Evolutionary conservation across 2,329 filamentous ascomycete genomes (phyloP).

Genomic region (Beauveria varroae): DNA sequence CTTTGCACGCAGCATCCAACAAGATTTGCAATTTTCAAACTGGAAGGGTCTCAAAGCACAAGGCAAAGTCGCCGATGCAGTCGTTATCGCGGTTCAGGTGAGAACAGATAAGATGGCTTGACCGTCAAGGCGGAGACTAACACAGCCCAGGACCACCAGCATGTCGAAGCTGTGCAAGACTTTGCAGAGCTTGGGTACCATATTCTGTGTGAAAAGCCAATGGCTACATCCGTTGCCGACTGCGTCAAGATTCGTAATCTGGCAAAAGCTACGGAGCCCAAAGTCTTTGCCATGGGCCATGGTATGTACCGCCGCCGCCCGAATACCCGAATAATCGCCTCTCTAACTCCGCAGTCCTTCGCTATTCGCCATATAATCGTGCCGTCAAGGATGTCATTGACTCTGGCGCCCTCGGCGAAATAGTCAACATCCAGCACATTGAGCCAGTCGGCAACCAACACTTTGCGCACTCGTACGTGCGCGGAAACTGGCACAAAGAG

Average conservation of each 20-base stretch:
- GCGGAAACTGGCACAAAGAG: conserved; percentile 15
- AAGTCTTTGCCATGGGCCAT: conserved; percentile 14
- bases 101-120: no score
- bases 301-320: background rate
- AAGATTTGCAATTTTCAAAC: conserved; percentile 9
- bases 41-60: conserved; percentile 13
- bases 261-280: background rate
- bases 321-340: background rate
- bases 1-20: conserved; percentile 4
- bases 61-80: conserved; percentile 13
- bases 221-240: conserved; percentile 14
- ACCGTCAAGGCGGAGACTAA: background rate
- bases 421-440: conserved; percentile 16
- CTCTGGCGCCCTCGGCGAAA: conserved; percentile 14
- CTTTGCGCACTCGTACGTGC: conserved; percentile 15
- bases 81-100: conserved; percentile 13
- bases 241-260: conserved; percentile 13
- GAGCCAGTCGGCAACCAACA: conserved; percentile 15
- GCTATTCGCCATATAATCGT: conserved; percentile 14
- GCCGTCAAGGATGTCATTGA: conserved; percentile 14
- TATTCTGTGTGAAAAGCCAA: conserved; percentile 15
- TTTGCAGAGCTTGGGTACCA: conserved; percentile 21
- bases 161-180: conserved; percentile 25
- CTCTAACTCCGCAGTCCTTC: conserved; percentile 1
- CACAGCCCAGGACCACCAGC: conserved; percentile 12